phyloP scores from a whole-genome alignment of 2,329 filamentous ascomycete genomes.

The Chaetomiaceae sp. region DNA sequence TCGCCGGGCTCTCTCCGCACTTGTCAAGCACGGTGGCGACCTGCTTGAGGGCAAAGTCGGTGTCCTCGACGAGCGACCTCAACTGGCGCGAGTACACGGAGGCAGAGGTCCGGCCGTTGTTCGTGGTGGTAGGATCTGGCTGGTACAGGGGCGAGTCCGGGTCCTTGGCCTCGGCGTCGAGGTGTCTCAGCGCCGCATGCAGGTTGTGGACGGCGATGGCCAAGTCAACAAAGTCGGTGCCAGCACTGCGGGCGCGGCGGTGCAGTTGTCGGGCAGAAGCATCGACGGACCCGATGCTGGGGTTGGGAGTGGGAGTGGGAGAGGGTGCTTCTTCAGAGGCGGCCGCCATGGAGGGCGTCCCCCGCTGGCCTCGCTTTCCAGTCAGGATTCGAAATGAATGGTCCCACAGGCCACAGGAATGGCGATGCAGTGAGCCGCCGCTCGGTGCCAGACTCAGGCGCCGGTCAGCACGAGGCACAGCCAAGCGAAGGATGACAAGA shows the following conservation, averaged over 20 bases:
- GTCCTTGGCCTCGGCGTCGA: slow-evolving; percentile 53
- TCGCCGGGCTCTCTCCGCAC: slow-evolving; percentile 28
- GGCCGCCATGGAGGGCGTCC: slow-evolving; percentile 26
- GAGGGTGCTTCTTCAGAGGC: slow-evolving; percentile 30
- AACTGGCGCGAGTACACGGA: slow-evolving; percentile 45
- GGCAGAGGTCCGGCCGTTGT: slow-evolving; percentile 26
- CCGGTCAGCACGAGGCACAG: slow-evolving; percentile 4
- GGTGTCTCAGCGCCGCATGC: slow-evolving; percentile 50
- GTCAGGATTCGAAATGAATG: no score
- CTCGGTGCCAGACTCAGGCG: slow-evolving; percentile 2
- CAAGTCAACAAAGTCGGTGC: slow-evolving; percentile 44
- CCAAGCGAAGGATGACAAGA: neutral
- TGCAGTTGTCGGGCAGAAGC: slow-evolving; percentile 50
- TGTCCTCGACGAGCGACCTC: slow-evolving; percentile 47
- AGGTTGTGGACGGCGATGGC: slow-evolving; percentile 46
- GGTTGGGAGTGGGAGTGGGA: no score
- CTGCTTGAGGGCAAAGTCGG: slow-evolving; percentile 48
- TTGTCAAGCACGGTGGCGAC: slow-evolving; percentile 48
- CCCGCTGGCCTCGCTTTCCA: neutral
- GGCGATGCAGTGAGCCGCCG: no score
- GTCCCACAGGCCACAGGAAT: no score
- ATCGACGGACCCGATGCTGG: slow-evolving; percentile 50
- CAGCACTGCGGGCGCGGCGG: slow-evolving; percentile 44
- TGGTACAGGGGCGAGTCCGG: slow-evolving; percentile 49
- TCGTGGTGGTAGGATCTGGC: slow-evolving; percentile 21